Conservation (phyloP, 2,329 filamentous ascomycete genomes). For the Phaeosphaeriaceae sp. region DNA sequence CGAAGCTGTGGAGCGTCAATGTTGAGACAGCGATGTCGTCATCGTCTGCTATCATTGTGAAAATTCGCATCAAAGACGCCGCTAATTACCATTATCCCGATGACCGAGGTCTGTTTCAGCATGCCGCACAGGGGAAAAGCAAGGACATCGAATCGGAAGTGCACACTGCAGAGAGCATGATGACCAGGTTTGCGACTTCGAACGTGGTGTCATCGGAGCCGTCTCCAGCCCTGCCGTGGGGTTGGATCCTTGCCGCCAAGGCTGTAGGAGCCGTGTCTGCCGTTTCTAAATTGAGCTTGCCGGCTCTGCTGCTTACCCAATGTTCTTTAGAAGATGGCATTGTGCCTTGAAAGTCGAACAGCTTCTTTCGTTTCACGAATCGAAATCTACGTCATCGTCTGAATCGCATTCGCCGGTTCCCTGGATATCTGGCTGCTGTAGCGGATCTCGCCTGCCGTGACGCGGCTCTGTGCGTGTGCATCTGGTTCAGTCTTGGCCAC, state of each 20-base stretch:
- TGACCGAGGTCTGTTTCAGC: background rate
- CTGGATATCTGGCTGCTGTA: background rate
- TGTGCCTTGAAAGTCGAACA: conserved; percentile 6
- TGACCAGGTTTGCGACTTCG: background rate
- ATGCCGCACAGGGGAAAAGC: conserved; percentile 1
- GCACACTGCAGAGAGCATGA: background rate
- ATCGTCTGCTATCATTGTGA: conserved; percentile 6
- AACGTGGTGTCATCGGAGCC: background rate
- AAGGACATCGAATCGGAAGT: background rate
- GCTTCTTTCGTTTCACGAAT: background rate
- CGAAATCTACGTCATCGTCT: background rate
- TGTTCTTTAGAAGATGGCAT: background rate
- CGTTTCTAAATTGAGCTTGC: conserved; percentile 6
- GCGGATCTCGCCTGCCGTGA: background rate
- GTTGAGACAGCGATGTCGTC: conserved; percentile 21
- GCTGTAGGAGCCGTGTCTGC: background rate
- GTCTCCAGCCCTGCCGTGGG: background rate
- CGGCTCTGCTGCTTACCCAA: background rate
- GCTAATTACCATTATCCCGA: background rate
- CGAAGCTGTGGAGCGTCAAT: background rate
- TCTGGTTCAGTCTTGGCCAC: background rate
- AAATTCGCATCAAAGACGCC: background rate
- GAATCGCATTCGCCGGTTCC: background rate
- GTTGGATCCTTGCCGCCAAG: conserved; percentile 3
- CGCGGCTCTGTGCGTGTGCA: background rate